phyloP scores from a whole-genome alignment of 805 yeast genomes.

The Wickerhamia fluorescens region DNA sequence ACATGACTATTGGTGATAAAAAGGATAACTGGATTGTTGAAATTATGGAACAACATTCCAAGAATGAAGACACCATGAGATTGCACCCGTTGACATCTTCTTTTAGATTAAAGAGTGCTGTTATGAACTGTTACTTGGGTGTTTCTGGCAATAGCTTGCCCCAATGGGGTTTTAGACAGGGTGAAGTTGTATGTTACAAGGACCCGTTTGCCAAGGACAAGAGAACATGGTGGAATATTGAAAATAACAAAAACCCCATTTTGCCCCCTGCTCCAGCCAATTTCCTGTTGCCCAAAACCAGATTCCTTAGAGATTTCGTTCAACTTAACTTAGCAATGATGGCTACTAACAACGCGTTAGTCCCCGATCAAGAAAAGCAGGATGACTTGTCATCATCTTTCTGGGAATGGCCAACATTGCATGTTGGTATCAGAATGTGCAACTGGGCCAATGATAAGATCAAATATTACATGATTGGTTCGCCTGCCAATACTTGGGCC shows the following conservation, averaged over 20 bases:
- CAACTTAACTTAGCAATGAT: constrained; percentile 79
- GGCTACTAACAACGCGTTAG: constrained; percentile 76
- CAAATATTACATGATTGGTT: constrained; percentile 63
- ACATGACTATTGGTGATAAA: constrained; percentile 53
- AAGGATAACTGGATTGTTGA: constrained; percentile 78
- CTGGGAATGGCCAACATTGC: constrained; percentile 88
- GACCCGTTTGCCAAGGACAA: constrained; percentile 66
- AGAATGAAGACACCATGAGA: constrained; percentile 43
- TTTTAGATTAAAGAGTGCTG: constrained; percentile 64
- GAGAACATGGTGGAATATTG: constrained; percentile 86
- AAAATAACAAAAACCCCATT: constrained; percentile 53
- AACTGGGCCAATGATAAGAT: constrained; percentile 55
- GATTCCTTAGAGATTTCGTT: constrained; percentile 68
- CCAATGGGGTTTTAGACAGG: constrained; percentile 97
- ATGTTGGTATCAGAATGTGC: constrained; percentile 70
- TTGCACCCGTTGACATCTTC: constrained; percentile 81
- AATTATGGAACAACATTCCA: constrained; percentile 52
- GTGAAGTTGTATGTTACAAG: constrained; percentile 81
- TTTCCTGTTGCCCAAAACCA: constrained; percentile 66
- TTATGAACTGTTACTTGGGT: constrained; percentile 75
- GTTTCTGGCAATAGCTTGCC: constrained; percentile 81
- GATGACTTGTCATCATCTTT: constrained; percentile 67
- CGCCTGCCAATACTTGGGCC: constrained; percentile 66
- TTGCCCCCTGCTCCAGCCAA: constrained; percentile 55
- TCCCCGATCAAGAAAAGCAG: constrained; percentile 70